Base-by-base conservation (phyloP, 179 eudicot species). In the Carnegiea gigantea region DNA sequence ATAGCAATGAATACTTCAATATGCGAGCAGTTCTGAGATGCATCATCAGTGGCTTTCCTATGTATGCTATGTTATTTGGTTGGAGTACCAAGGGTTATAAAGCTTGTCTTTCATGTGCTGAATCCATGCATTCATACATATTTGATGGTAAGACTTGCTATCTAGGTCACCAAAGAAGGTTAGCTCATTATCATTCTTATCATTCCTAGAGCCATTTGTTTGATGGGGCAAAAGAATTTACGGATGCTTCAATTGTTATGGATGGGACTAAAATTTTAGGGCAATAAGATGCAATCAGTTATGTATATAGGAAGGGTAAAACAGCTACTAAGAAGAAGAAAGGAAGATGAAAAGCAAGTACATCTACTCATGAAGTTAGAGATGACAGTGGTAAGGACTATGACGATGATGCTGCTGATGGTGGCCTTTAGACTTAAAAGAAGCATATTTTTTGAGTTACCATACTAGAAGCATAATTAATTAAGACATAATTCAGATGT, bases 141-240 rank as follows among this genome's bases (percentile, higher is more conserved):
- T 78, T 67, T 48, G 73, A 76, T 33, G 81, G 65, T 4, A 70
- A 68, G 65, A 79, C 57, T 51, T 79, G 82, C 24, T 79, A 71
- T 36, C 11, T 12, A 21, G 70, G 82, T 0, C 51, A 57, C 38
- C 43, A 43, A 26, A 78, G 28, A 68, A 67, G 75, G 62, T 10
- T 78, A 20, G 26, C 74, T 2, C 8, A 9, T 1, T 9, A 68
- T 68, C 81, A 78, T 12, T 23, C 44, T 36, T 71, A n/a, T n/a
- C n/a, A n/a, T n/a, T n/a, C n/a, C n/a, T n/a, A n/a, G n/a, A n/a
- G n/a, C n/a, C n/a, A n/a, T 33, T 40, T 71, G 9, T 71, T 71
- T 71, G 75, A 71, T 13, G 48, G 7, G n/a, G 36, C n/a, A 26
- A 17, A 24, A 7, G 43, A 68, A 24, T 24, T 26, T 68, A 15